These are phyloP conservation scores for Syncephalastrum contaminatum DNA, from an alignment of 371 early-diverging fungal genomes.

Conservation along the genomic window DNA sequence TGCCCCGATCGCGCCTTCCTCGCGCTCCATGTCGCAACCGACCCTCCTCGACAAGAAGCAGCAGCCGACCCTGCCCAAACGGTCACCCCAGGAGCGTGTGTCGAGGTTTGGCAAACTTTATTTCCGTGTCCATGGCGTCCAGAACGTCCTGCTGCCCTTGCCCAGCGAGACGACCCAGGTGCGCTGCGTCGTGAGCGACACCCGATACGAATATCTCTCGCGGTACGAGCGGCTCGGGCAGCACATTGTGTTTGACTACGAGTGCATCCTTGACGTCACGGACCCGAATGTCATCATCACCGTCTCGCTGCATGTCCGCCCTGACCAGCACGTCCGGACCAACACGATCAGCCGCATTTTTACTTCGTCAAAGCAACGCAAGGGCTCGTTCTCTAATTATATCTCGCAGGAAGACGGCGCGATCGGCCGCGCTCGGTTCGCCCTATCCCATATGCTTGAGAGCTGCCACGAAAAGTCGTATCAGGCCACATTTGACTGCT, in stretches of 20 bases:
- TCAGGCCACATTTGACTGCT: constrained; percentile 38
- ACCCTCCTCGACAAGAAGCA: not conserved
- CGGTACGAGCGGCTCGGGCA: constrained; percentile 34
- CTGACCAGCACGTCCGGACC: constrained; percentile 39
- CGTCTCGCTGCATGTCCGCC: constrained; percentile 43
- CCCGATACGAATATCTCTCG: constrained; percentile 49
- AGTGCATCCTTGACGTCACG: constrained; percentile 37
- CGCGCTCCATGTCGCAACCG: too few relatives aligned
- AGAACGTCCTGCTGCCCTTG: constrained; percentile 39
- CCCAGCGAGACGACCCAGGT: constrained; percentile 45
- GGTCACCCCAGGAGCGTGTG: not conserved
- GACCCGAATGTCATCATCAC: constrained; percentile 39
- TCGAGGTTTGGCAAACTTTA: constrained; percentile 35
- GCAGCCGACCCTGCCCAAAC: not conserved
- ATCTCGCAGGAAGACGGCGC: constrained; percentile 47
- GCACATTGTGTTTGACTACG: constrained; percentile 31
- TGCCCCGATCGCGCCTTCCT: not conserved
- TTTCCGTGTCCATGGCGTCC: constrained; percentile 34
- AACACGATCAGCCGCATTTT: constrained; percentile 21
- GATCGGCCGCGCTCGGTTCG: constrained; percentile 44
- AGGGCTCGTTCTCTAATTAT: constrained; percentile 40
- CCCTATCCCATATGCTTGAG: constrained; percentile 40
- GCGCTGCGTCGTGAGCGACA: constrained; percentile 48
- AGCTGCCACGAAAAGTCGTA: constrained; percentile 40
- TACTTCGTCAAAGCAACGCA: constrained; percentile 29